These are phyloP conservation scores for Cryptosporidium sp. DNA, from an alignment of 169 alveolate genomes.

Conservation along the genomic window DNA sequence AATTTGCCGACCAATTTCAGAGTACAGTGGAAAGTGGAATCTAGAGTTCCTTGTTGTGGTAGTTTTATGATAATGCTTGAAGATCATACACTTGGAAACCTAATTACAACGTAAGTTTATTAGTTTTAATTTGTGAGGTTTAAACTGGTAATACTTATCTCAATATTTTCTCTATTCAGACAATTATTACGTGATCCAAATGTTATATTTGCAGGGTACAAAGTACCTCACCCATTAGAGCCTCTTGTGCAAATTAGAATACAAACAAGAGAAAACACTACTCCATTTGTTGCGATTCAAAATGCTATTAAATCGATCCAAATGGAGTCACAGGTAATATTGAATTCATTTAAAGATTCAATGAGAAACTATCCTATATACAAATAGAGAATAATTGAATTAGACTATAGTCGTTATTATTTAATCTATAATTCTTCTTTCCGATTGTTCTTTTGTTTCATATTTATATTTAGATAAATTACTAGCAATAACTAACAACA, in stretches of 20 bases:
- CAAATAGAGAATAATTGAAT: slow-evolving; percentile 32
- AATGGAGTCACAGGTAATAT: slow-evolving; percentile 37
- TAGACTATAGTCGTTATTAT: background rate
- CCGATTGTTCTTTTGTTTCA: background rate
- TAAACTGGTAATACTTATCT: background rate
- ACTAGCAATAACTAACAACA: slow-evolving; percentile 31
- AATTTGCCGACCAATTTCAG: slow-evolving; percentile 63
- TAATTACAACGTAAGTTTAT: slow-evolving; percentile 85
- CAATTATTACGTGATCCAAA: slow-evolving; percentile 88
- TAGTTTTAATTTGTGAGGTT: background rate
- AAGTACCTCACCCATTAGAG: slow-evolving; percentile 94
- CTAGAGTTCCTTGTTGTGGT: slow-evolving; percentile 90
- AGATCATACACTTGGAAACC: slow-evolving; percentile 93
- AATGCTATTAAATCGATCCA: slow-evolving; percentile 62
- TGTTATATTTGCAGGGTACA: slow-evolving; percentile 92
- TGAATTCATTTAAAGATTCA: slow-evolving; percentile 62
- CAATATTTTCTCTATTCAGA: slow-evolving; percentile 57
- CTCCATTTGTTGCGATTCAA: slow-evolving; percentile 79
- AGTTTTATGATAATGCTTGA: slow-evolving; percentile 90
- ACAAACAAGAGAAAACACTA: slow-evolving; percentile 63
- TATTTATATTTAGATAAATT: background rate
- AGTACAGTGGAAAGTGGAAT: slow-evolving; percentile 89
- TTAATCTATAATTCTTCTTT: background rate
- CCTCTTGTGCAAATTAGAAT: slow-evolving; percentile 80
- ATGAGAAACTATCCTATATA: slow-evolving; percentile 74